phyloP scores from a whole-genome alignment of 2,329 filamentous ascomycete genomes.

The Dothideomycetidae sp. region DNA sequence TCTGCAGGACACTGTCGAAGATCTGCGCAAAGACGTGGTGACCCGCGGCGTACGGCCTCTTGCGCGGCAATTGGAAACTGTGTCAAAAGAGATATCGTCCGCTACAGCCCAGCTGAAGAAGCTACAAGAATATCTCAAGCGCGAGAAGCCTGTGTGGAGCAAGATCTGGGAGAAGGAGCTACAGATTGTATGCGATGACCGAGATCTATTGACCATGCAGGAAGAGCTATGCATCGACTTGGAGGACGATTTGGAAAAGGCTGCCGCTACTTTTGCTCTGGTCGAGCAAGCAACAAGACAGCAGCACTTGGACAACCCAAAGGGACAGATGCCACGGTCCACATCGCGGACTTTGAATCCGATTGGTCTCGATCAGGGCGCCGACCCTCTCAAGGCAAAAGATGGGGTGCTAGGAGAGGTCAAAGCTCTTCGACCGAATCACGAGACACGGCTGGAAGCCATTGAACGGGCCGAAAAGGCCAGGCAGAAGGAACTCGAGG shows the following conservation, averaged over 20 bases:
- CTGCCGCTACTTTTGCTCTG: constrained; percentile 78
- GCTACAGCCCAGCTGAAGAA: constrained; percentile 80
- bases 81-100: constrained; percentile 72
- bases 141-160: constrained; percentile 92
- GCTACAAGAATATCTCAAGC: constrained; percentile 81
- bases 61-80: constrained; percentile 75
- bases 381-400: constrained; percentile 70
- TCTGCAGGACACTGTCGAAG: constrained; percentile 91
- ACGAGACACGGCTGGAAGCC: constrained; percentile 81
- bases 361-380: constrained; percentile 26
- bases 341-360: constrained; percentile 10
- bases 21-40: constrained; percentile 94
- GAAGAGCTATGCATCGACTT: constrained; percentile 89
- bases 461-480: constrained; percentile 95
- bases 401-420: constrained; percentile 88
- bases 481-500: constrained; percentile 75
- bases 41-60: constrained; percentile 79
- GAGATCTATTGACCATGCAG: constrained; percentile 88
- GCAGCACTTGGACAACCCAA: constrained; percentile 60
- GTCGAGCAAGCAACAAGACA: constrained; percentile 98
- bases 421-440: constrained; percentile 82
- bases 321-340: constrained; percentile 10
- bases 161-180: constrained; percentile 99
- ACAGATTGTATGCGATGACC: constrained; percentile 87
- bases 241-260: constrained; percentile 89